A percentile compares a stretch with the other conserved stretches of the same genome.
Evolutionary conservation across 495 filamentous ascomycete genomes (phyloP).

Genomic region (Thermochaetoides thermophila): DNA sequence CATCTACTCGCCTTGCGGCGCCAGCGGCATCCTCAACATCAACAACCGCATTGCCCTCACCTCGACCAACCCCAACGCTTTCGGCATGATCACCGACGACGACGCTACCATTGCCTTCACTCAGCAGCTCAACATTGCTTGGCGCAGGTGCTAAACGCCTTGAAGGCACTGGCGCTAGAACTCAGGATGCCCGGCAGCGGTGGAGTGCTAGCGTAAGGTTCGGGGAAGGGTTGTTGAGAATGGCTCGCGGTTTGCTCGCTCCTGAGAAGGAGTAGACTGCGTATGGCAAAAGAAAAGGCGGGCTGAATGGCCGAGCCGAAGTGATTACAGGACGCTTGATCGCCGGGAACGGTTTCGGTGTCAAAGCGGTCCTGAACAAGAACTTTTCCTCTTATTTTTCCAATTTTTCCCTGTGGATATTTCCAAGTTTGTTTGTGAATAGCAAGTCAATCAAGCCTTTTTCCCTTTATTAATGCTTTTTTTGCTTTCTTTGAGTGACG

Average conservation of each 20-base stretch:
- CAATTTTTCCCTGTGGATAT: too few relatives aligned
- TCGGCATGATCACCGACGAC: conserved; percentile 38
- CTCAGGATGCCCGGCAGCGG: neutral
- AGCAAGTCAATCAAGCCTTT: too few relatives aligned
- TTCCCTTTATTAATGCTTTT: too few relatives aligned
- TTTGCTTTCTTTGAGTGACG: too few relatives aligned
- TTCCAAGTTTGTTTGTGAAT: too few relatives aligned
- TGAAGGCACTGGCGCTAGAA: neutral
- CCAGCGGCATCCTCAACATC: conserved; percentile 41
- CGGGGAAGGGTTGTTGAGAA: conserved; percentile 1
- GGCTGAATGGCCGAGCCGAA: neutral
- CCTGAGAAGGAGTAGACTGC: conserved; percentile 6
- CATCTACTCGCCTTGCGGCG: conserved; percentile 43
- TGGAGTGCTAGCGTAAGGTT: neutral
- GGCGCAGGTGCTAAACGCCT: conserved; percentile 26
- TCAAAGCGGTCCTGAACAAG: too few relatives aligned
- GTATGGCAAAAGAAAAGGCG: conserved; percentile 6
- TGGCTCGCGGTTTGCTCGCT: neutral
- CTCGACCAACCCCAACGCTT: conserved; percentile 26
- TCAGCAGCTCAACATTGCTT: conserved; percentile 39
- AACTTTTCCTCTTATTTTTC: too few relatives aligned
- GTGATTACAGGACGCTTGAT: too few relatives aligned
- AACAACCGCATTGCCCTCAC: conserved; percentile 43
- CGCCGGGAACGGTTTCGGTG: too few relatives aligned
- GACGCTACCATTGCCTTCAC: conserved; percentile 42